A percentile compares a stretch with the other conserved stretches of the same genome.
phyloP scores from a whole-genome alignment of 1,139 yeast species.

The Geotrichum reessii region DNA sequence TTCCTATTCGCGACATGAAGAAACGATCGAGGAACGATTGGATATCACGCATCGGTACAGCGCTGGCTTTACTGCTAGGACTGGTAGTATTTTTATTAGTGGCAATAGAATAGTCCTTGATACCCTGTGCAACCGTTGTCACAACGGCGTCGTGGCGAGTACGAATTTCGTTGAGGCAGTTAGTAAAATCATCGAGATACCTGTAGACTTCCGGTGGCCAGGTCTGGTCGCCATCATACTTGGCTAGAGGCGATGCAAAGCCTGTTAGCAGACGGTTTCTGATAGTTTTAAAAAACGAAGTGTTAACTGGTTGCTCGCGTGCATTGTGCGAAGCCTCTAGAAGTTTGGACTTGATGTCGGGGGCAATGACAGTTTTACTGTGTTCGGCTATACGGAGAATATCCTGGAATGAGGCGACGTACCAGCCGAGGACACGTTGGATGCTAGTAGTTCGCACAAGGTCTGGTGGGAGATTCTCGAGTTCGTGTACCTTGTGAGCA shows the following conservation, averaged over 20 bases:
- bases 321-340: slow-evolving; percentile 15
- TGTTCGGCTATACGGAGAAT: slow-evolving; percentile 44
- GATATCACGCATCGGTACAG: slow-evolving; percentile 41
- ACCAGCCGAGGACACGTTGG: slow-evolving; percentile 76
- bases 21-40: slow-evolving; percentile 74
- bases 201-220: slow-evolving; percentile 76
- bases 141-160: slow-evolving; percentile 90
- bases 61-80: neutral
- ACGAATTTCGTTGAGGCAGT: slow-evolving; percentile 63
- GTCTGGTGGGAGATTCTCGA: slow-evolving; percentile 74
- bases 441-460: slow-evolving; percentile 69
- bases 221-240: slow-evolving; percentile 46
- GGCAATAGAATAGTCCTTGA: slow-evolving; percentile 56
- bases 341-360: slow-evolving; percentile 12
- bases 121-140: slow-evolving; percentile 89
- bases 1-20: slow-evolving; percentile 81
- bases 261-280: slow-evolving; percentile 30
- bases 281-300: slow-evolving; percentile 19
- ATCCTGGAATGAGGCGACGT: slow-evolving; percentile 85
- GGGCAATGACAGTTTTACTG: slow-evolving; percentile 9
- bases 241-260: slow-evolving; percentile 47
- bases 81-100: neutral
- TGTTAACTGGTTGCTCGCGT: slow-evolving; percentile 18
- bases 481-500: slow-evolving; percentile 79
- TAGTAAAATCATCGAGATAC: slow-evolving; percentile 63